These are phyloP conservation scores for Colletotrichum abscissum DNA, from an alignment of 2,329 filamentous ascomycete species.

Conservation along the genomic window DNA sequence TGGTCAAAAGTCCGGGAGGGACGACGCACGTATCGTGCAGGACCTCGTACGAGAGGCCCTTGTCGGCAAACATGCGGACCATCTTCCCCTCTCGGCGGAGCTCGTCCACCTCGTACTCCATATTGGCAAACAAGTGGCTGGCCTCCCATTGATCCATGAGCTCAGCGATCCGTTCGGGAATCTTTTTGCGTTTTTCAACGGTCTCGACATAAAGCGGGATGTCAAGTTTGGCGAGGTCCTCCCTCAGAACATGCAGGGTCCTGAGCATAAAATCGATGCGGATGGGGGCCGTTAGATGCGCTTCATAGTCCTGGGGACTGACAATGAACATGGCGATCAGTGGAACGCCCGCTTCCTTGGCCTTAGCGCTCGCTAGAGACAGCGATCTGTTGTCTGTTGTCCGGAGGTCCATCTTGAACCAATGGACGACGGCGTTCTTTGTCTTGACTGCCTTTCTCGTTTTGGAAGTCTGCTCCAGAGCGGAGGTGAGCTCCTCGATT, in stretches of 20 bases:
- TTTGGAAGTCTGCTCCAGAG: conserved; percentile 69
- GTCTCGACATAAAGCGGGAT: conserved; percentile 85
- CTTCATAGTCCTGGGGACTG: conserved; percentile 86
- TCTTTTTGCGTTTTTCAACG: conserved; percentile 70
- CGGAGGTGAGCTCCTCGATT: conserved; percentile 73
- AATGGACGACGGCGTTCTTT: conserved; percentile 79
- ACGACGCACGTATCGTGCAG: conserved; percentile 88
- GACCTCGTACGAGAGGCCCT: conserved; percentile 75
- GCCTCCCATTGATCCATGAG: conserved; percentile 78
- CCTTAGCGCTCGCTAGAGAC: conserved; percentile 71
- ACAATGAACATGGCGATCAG: conserved; percentile 83
- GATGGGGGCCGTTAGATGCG: conserved; percentile 78
- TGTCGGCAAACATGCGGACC: conserved; percentile 68
- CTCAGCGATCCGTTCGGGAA: conserved; percentile 71
- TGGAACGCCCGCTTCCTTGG: conserved; percentile 75
- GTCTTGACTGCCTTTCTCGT: conserved; percentile 62
- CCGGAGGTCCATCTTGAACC: conserved; percentile 89
- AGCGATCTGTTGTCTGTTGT: conserved; percentile 79
- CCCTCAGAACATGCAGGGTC: conserved; percentile 72
- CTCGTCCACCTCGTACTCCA: conserved; percentile 94
- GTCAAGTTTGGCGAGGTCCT: conserved; percentile 75
- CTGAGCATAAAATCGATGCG: conserved; percentile 86
- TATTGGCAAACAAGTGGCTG: conserved; percentile 82
- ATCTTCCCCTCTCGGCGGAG: conserved; percentile 79
- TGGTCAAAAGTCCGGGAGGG: conserved; percentile 74